Percentiles rank a stretch among this genome's conserved stretches.
Conservation (phyloP, 441 rosid genomes). For the Codiaeum variegatum region DNA sequence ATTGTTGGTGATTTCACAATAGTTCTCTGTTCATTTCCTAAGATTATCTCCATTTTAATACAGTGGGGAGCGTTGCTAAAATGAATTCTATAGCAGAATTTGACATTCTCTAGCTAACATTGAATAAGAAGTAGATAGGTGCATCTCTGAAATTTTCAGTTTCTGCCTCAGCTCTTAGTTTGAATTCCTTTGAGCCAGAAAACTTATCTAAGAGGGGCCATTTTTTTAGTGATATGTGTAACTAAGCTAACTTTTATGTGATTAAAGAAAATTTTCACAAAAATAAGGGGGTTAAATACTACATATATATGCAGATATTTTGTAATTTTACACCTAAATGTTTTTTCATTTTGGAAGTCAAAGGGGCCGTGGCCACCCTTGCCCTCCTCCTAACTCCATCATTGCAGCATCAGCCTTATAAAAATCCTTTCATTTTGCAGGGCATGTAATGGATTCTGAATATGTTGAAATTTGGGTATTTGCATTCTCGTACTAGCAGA, state of each 20-base stretch:
- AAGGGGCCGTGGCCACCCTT: too few species aligned
- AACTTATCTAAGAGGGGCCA: too few species aligned
- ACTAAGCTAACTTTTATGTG: too few species aligned
- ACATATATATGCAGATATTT: too few species aligned
- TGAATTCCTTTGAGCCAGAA: too few species aligned
- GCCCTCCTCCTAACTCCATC: too few species aligned
- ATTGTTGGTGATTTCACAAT: neutral
- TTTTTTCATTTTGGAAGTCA: too few species aligned
- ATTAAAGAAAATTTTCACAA: too few species aligned
- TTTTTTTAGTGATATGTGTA: too few species aligned
- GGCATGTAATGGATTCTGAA: neutral
- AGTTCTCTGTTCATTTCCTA: neutral
- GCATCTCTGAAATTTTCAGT: neutral
- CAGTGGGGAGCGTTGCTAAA: neutral
- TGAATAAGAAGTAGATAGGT: neutral
- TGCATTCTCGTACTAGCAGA: neutral
- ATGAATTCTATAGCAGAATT: neutral
- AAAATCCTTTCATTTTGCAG: neutral
- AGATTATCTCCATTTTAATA: neutral
- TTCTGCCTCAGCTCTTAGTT: neutral
- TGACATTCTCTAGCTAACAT: neutral
- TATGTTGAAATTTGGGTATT: neutral
- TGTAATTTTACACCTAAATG: too few species aligned
- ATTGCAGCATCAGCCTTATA: neutral
- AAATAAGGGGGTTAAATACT: too few species aligned